These are phyloP conservation scores for Colletotrichum sp. DNA, from an alignment of 2,329 filamentous ascomycete genomes.

Conservation along the genomic window DNA sequence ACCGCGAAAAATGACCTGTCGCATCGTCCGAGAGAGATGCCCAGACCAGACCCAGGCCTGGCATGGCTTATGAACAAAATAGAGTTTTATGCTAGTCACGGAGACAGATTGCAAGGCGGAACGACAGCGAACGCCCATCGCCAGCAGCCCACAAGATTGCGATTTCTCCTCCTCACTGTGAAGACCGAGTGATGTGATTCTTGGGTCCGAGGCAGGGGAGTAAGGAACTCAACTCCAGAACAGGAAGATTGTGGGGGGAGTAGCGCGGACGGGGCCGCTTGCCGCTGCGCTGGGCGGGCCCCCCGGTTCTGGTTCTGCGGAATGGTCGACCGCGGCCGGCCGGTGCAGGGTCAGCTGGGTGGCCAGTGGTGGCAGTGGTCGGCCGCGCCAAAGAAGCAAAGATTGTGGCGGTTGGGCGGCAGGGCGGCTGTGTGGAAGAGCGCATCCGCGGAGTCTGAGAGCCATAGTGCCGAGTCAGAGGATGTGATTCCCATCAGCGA, in stretches of 20 bases:
- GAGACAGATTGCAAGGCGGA: background rate
- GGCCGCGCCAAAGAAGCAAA: background rate
- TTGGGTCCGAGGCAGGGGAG: background rate
- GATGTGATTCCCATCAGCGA: background rate
- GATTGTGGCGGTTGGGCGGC: background rate
- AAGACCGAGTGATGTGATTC: background rate
- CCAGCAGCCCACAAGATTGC: background rate
- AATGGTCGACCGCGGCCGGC: background rate
- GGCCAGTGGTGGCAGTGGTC: background rate
- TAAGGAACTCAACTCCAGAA: background rate
- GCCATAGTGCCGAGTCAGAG: background rate
- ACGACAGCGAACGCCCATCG: background rate
- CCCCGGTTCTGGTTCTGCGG: background rate
- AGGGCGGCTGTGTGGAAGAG: background rate
- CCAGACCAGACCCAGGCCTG: background rate
- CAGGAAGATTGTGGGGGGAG: background rate
- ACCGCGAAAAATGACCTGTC: background rate
- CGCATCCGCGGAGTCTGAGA: background rate
- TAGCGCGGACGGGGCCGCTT: constrained; percentile 5
- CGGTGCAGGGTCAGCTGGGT: background rate
- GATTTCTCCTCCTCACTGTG: background rate
- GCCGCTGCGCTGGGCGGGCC: background rate
- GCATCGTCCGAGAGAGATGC: background rate
- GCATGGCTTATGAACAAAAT: background rate
- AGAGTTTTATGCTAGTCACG: constrained; percentile 1